phyloP scores from a whole-genome alignment of 2,329 filamentous ascomycete species.

The Alternaria arborescens region DNA sequence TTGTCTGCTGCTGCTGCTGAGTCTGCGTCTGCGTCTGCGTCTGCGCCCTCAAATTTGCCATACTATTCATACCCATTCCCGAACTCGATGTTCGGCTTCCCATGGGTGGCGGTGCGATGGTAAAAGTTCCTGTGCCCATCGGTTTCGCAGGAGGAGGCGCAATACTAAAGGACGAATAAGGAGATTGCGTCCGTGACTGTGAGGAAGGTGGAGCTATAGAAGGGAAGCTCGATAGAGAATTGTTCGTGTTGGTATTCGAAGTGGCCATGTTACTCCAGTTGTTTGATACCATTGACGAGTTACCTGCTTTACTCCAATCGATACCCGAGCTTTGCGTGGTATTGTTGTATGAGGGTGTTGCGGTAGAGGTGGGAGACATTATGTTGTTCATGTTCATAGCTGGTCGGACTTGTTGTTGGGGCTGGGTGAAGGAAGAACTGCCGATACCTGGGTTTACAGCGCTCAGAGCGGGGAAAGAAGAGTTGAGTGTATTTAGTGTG shows the following conservation, averaged over 20 bases:
- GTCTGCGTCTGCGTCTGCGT: constrained; percentile 36
- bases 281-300: constrained; percentile 27
- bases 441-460: constrained; percentile 47
- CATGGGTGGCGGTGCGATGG: constrained; percentile 40
- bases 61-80: constrained; percentile 38
- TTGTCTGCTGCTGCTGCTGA: constrained; percentile 27
- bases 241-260: constrained; percentile 24
- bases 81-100: constrained; percentile 26
- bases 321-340: constrained; percentile 31
- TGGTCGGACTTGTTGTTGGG: constrained; percentile 49
- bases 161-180: constrained; percentile 50
- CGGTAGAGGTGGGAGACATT: constrained; percentile 29
- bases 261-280: constrained; percentile 32
- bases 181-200: constrained; percentile 31
- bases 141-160: constrained; percentile 47
- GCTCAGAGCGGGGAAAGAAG: constrained; percentile 48
- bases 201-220: constrained; percentile 61
- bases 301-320: constrained; percentile 43
- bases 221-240: constrained; percentile 54
- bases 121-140: constrained; percentile 26
- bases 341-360: constrained; percentile 35
- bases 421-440: constrained; percentile 47
- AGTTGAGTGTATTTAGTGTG: constrained; percentile 53
- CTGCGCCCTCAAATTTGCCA: constrained; percentile 37
- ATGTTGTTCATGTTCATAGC: constrained; percentile 48